A percentile compares a stretch with the other conserved stretches of the same genome.
phyloP scores from a whole-genome alignment of 1,284 basidiomycete genomes.

The Irpex sp. region DNA sequence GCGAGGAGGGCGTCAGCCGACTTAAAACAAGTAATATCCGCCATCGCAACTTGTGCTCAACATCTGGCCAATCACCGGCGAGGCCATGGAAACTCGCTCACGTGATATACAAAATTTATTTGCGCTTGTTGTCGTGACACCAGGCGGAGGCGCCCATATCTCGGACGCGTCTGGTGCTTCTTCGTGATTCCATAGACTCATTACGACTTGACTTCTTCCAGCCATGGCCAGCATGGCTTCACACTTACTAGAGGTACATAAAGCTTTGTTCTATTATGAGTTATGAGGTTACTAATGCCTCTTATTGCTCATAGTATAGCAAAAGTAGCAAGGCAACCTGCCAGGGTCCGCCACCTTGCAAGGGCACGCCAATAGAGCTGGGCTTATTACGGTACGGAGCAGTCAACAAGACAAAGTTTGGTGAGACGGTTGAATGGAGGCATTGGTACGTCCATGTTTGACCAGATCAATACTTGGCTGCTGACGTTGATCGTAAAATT shows the following conservation, averaged over 20 bases:
- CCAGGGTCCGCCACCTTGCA: conserved; percentile 56
- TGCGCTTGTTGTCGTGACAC: too few species aligned
- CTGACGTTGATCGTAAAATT: neutral
- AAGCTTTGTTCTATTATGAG: neutral
- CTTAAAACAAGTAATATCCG: neutral
- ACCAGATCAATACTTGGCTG: neutral
- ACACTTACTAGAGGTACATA: conserved; percentile 14
- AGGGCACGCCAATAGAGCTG: conserved; percentile 43
- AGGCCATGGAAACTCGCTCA: neutral
- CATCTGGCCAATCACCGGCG: neutral
- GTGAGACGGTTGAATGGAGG: conserved; percentile 64
- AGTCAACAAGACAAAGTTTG: conserved; percentile 37
- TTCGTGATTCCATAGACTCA: neutral
- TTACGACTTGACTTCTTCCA: neutral
- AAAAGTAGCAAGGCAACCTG: conserved; percentile 64
- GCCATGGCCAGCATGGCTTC: conserved; percentile 10
- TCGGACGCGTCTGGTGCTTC: neutral
- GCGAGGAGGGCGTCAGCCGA: too few species aligned
- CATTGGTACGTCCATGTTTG: conserved; percentile 51
- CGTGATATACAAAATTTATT: neutral
- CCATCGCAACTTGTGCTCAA: neutral
- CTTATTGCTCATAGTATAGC: conserved; percentile 47
- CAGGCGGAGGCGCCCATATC: neutral
- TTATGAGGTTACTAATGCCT: too few species aligned
- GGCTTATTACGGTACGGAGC: conserved; percentile 62